Conservation (phyloP, 1,139 yeast species). For the Suhomyces bribrorum region DNA sequence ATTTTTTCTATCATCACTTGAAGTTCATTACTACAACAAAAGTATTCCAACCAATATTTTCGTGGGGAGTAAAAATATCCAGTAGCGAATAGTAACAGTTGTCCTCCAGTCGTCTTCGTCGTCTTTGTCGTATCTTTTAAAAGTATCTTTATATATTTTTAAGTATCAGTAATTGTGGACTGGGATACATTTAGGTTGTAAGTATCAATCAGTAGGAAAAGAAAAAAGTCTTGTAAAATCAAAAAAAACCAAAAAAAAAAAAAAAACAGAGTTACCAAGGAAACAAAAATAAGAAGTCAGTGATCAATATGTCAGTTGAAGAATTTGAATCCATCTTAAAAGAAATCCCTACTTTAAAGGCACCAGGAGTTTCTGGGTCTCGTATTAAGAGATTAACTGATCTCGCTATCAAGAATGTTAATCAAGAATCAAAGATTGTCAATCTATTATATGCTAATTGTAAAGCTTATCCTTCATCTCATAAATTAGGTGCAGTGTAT, state of each 20-base stretch:
- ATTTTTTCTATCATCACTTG: background rate
- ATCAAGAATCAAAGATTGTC: constrained; percentile 58
- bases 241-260: background rate
- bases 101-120: too few species aligned
- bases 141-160: constrained; percentile 11
- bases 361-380: constrained; percentile 95
- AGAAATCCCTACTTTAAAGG: constrained; percentile 73
- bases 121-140: constrained; percentile 1
- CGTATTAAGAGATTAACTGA: constrained; percentile 86
- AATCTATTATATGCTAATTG: constrained; percentile 66
- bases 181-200: constrained; percentile 5
- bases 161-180: constrained; percentile 1
- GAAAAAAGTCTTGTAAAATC: constrained; percentile 5
- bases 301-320: constrained; percentile 41
- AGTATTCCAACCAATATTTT: too few species aligned
- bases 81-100: background rate
- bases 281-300: background rate
- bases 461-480: constrained; percentile 73
- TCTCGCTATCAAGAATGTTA: constrained; percentile 69
- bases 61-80: background rate
- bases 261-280: background rate
- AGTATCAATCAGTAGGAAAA: constrained; percentile 8
- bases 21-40: background rate
- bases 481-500: constrained; percentile 87
- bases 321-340: constrained; percentile 71